phyloP scores from a whole-genome alignment of 192 early-diverging fungal species.

The Coemansia sp. region DNA sequence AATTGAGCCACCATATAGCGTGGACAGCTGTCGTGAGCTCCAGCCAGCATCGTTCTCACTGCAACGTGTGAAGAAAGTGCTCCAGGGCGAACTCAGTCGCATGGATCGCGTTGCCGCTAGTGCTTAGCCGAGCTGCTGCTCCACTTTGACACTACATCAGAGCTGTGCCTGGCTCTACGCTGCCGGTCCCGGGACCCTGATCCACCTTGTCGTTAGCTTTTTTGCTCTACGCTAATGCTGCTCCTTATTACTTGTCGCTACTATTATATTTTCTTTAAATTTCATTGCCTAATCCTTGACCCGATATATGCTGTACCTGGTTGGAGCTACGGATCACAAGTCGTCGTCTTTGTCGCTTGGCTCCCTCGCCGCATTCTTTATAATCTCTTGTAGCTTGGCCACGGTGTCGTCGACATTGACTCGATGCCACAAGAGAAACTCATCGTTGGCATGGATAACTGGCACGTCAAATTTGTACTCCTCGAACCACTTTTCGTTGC shows the following conservation, averaged over 20 bases:
- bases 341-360: not conserved
- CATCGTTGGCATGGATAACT: slow-evolving; percentile 44
- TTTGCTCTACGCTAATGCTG: not conserved
- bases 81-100: slow-evolving; percentile 47
- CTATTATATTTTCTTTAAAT: not conserved
- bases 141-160: not conserved
- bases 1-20: slow-evolving; percentile 71
- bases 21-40: slow-evolving; percentile 62
- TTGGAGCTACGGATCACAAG: not conserved
- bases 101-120: slow-evolving; percentile 18
- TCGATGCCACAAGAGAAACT: slow-evolving; percentile 49
- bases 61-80: slow-evolving; percentile 73
- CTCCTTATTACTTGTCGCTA: not conserved
- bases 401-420: slow-evolving; percentile 39
- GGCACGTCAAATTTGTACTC: slow-evolving; percentile 55
- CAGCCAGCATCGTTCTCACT: slow-evolving; percentile 57
- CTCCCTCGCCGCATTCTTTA: not conserved
- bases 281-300: not conserved
- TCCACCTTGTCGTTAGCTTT: not conserved
- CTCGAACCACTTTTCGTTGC: slow-evolving; percentile 47
- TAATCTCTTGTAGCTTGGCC: slow-evolving; percentile 31
- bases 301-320: not conserved
- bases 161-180: not conserved
- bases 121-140: not conserved
- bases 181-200: not conserved